Evolutionary conservation across 2,329 filamentous ascomycete genomes (phyloP), one percentile per base, ranked within the genome.

Genomic region (Fusarium sp.): DNA sequence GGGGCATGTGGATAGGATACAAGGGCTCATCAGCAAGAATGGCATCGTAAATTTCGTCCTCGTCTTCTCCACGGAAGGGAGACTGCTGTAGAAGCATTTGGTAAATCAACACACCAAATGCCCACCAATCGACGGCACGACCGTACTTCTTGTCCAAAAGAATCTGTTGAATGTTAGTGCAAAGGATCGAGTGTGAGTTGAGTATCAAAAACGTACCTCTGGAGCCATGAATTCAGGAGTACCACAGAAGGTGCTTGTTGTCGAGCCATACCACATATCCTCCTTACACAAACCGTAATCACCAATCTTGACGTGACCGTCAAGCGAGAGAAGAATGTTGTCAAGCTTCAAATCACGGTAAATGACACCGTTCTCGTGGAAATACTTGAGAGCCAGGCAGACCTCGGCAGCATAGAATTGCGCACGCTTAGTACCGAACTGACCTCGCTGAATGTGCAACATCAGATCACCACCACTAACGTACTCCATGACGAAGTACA

Each of bases 401-500:
- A 99, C 97, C 80, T 99, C 96, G 13, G 95, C 94, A 47, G 96
- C 97, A 77, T 99, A 99, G 80, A 99, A 99, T 91, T 99, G 96
- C 70, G 96, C 95, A 72, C 96, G 89, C 82, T 97, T 98, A 8
- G 94, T 92, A 58, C 95, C 95, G 76, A 99, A 99, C 77, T 97
- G 93, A 18, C 95, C 95, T 63, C 96, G 90, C 80, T 99, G 96
- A 78, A 99, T 99, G 82, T 99, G 96, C 81, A 98, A 85, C 96
- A 99, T 99, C 78, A 99, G 82, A 85, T 99, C 96, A 83, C 96
- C 96, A 83, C 96, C 96, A 77, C 94, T 97, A 69, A 99, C 93
- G 79, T 99, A 99, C 82, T 99, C 96, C 95, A 98, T 98, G 69
- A 99, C 96, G 77, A 99, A 99, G 83, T 99, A 99, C 23, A 99